A percentile compares a stretch with the other conserved stretches of the same genome.
phyloP scores from a whole-genome alignment of 371 early-diverging fungal species.

The Mucor racemosus region DNA sequence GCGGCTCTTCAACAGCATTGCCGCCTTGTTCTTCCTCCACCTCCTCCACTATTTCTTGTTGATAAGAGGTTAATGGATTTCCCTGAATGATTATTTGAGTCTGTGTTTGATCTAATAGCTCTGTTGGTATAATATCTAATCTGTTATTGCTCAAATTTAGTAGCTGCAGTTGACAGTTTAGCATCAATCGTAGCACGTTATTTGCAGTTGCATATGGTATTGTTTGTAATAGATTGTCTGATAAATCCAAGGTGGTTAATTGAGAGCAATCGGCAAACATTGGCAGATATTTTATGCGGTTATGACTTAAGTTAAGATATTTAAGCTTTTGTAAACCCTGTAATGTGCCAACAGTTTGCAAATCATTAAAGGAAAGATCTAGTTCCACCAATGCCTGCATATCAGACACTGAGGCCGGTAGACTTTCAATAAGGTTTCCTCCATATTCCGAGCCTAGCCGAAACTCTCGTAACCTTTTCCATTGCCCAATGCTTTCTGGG shows the following conservation, averaged over 20 bases:
- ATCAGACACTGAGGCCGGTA: slow-evolving; percentile 51
- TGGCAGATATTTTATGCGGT: slow-evolving; percentile 57
- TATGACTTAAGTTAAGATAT: slow-evolving; percentile 47
- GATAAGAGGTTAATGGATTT: slow-evolving; percentile 53
- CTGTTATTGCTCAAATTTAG: slow-evolving; percentile 64
- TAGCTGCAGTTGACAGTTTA: slow-evolving; percentile 39
- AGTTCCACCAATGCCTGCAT: slow-evolving; percentile 52
- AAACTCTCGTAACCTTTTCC: slow-evolving; percentile 53
- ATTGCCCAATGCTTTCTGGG: slow-evolving; percentile 45
- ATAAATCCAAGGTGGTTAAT: slow-evolving; percentile 48
- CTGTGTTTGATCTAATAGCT: slow-evolving; percentile 53
- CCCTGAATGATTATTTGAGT: slow-evolving; percentile 59
- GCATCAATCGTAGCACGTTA: slow-evolving; percentile 36
- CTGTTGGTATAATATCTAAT: slow-evolving; percentile 60
- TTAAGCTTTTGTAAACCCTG: slow-evolving; percentile 25
- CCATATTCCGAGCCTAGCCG: slow-evolving; percentile 64
- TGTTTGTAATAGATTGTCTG: slow-evolving; percentile 48
- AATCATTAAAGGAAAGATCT: slow-evolving; percentile 58
- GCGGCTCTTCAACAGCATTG: background rate
- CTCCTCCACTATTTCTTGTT: background rate
- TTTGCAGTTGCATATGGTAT: slow-evolving; percentile 54
- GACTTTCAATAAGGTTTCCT: slow-evolving; percentile 49
- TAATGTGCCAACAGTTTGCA: slow-evolving; percentile 45
- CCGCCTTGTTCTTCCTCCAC: background rate
- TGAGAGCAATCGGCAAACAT: background rate